Evolutionary conservation across 805 yeast species (phyloP), one percentile per base, ranked within the genome.

Genomic region (Saturnispora kantuleensis): DNA sequence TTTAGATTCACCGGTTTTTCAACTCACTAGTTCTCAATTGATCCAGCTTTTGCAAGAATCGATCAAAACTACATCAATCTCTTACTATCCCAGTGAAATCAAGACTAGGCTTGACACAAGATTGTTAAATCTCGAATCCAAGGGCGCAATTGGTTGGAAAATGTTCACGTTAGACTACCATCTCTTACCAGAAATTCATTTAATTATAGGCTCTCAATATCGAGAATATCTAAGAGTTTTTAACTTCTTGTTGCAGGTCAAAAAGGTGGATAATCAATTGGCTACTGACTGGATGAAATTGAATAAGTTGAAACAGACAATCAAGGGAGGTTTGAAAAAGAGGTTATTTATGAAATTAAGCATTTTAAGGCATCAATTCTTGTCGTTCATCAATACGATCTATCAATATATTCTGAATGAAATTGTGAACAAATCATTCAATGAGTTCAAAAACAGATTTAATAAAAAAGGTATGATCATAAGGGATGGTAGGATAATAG

Each of bases 161-260:
- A 87, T 84, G 2, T 89, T 90, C 59, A 86, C 96, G 0, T 65
- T 89, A 32, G 97, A 88, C 56, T 93, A 84, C 59, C 67, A 73
- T 44, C 58, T 74, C 4, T 61, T 57, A 15, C 52, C 67, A 11
- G 84, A 84, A 1, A 58, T 83, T 36, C 68, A 76, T 8, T 66
- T 73, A 26, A 70, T 84, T 3, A 66, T 90, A 13, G 65, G 80
- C 33, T 64, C 68, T 21, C 64, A 69, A 15, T 70, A 70, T 39
- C 69, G 69, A 45, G 84, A 77, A 43, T 90, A 90, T 58, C 66
- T 87, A 42, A 74, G 84, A 52, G 74, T 89, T 51, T 93, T 90
- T 68, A 86, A 88, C 53, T 85, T 87, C 55, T 60, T 93, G 35
- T 85, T 96, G 87, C 75, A 82, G 52, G 64, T 90, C 17, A 76